Percentiles rank a stretch among this genome's conserved stretches.
Conservation (phyloP, 805 yeast species). For the Kodamaea laetipori region DNA sequence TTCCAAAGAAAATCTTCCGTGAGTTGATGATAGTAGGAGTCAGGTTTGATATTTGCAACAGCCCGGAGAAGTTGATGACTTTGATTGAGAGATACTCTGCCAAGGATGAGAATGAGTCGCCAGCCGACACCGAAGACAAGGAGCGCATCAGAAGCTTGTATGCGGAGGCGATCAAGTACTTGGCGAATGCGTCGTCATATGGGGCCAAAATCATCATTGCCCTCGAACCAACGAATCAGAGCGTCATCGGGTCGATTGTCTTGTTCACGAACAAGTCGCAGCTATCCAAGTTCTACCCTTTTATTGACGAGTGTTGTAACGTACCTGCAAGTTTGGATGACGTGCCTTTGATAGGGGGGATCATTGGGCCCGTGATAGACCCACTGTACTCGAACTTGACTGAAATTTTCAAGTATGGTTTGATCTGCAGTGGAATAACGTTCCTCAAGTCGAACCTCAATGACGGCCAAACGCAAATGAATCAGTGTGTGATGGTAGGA, state of each 20-base stretch:
- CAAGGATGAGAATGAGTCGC: conserved; percentile 11
- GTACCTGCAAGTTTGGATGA: conserved; percentile 5
- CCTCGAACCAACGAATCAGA: conserved; percentile 52
- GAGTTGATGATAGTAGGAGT: conserved; percentile 60
- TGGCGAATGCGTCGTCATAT: conserved; percentile 28
- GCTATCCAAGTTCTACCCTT: conserved; percentile 52
- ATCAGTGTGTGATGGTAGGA: conserved; percentile 41
- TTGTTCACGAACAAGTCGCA: conserved; percentile 49
- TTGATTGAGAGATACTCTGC: conserved; percentile 33
- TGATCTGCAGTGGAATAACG: conserved; percentile 57
- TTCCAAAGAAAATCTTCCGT: conserved; percentile 54
- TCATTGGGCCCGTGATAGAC: conserved; percentile 55
- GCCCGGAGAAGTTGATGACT: conserved; percentile 43
- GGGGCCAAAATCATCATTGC: conserved; percentile 54
- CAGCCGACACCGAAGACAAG: conserved; percentile 24
- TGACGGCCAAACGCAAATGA: conserved; percentile 29
- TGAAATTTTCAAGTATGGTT: conserved; percentile 56
- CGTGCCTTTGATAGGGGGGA: conserved; percentile 44
- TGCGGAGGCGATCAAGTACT: conserved; percentile 36
- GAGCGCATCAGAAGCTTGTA: conserved; percentile 31
- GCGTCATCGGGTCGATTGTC: conserved; percentile 54
- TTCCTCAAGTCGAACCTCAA: conserved; percentile 40
- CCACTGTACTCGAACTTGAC: conserved; percentile 53
- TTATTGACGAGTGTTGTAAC: conserved; percentile 43
- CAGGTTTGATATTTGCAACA: conserved; percentile 55